These are phyloP conservation scores for Crucihimalaya himalaica DNA, from an alignment of 345 rosid genomes.

Conservation along the genomic window DNA sequence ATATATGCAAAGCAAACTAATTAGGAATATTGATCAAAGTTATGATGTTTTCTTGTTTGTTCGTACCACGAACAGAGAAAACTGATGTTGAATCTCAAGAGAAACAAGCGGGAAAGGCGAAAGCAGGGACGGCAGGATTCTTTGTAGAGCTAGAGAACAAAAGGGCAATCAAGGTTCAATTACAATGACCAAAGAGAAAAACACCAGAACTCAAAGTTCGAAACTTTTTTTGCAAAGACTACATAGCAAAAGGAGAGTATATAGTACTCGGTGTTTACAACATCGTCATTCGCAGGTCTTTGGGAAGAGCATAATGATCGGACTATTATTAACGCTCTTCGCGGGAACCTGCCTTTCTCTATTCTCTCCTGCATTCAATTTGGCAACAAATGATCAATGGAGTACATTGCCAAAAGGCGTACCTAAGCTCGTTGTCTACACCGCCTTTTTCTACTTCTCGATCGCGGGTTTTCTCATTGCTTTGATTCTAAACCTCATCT, in stretches of 20 bases:
- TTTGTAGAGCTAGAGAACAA: conserved; percentile 65
- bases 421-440: conserved; percentile 65
- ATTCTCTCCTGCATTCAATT: conserved; percentile 84
- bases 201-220: conserved; percentile 28
- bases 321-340: conserved; percentile 60
- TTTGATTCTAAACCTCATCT: conserved; percentile 53
- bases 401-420: conserved; percentile 68
- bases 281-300: conserved; percentile 52
- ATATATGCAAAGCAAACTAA: not conserved
- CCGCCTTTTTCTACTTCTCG: conserved; percentile 83
- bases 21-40: not conserved
- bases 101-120: conserved; percentile 35
- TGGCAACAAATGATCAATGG: conserved; percentile 89
- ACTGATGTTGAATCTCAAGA: conserved; percentile 45
- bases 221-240: conserved; percentile 9
- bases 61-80: conserved; percentile 23
- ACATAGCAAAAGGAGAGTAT: conserved; percentile 9
- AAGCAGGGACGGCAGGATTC: conserved; percentile 60
- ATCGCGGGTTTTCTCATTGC: conserved; percentile 63
- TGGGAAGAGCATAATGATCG: conserved; percentile 62
- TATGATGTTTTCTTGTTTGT: not conserved
- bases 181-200: conserved; percentile 32
- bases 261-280: conserved; percentile 3
- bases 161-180: conserved; percentile 71
- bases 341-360: conserved; percentile 76